Conservation (phyloP, 2,329 filamentous ascomycete species). For the Tolypocladium capitatum region DNA sequence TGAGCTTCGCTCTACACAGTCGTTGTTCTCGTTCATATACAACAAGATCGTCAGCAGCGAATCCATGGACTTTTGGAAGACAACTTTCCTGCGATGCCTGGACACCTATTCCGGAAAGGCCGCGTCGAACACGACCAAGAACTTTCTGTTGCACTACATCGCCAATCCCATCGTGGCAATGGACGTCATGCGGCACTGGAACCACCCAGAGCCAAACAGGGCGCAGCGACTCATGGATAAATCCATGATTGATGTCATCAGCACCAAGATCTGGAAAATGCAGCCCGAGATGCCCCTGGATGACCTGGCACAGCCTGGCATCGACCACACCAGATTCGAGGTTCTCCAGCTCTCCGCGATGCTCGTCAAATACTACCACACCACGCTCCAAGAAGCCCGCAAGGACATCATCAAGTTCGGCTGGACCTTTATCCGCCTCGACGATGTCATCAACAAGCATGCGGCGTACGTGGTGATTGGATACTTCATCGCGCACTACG, state of each 20-base stretch:
- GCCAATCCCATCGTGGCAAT: constrained; percentile 94
- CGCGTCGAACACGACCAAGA: constrained; percentile 79
- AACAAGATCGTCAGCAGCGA: constrained; percentile 69
- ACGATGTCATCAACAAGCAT: constrained; percentile 98
- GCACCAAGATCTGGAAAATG: constrained; percentile 86
- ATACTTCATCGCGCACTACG: constrained; percentile 95
- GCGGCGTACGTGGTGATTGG: constrained; percentile 93
- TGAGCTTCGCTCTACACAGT: constrained; percentile 65
- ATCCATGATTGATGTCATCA: constrained; percentile 76
- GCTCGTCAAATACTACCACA: constrained; percentile 87
- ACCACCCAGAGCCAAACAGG: constrained; percentile 38
- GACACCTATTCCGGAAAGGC: constrained; percentile 72
- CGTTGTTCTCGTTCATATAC: constrained; percentile 74
- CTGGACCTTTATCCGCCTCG: constrained; percentile 96
- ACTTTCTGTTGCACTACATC: constrained; percentile 80
- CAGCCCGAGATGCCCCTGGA: constrained; percentile 72
- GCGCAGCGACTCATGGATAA: constrained; percentile 71
- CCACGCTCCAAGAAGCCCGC: constrained; percentile 74
- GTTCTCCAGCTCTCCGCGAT: constrained; percentile 88
- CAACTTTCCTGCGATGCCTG: constrained; percentile 70
- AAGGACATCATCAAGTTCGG: constrained; percentile 99
- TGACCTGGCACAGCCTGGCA: constrained; percentile 69
- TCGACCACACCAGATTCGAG: constrained; percentile 94
- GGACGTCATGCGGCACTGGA: constrained; percentile 82
- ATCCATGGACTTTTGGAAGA: constrained; percentile 75